Base-by-base conservation (phyloP, 768 basidiomycete species). In the Mycena pura region DNA sequence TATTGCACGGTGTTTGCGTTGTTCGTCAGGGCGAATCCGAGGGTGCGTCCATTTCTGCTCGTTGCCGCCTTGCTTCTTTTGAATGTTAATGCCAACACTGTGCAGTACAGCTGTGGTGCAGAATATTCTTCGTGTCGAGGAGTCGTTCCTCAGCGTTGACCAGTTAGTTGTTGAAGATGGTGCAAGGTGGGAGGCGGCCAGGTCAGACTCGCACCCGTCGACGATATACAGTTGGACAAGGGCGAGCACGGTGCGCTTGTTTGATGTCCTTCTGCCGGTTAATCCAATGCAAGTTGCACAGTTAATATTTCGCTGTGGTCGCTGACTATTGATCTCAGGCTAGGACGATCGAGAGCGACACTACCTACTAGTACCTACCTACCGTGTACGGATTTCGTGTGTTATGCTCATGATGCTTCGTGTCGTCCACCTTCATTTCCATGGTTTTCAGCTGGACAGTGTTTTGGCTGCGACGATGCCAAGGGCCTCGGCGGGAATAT, bases 101-200 rank as follows among this genome's bases (percentile, higher is more conserved):
- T n/a, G n/a, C n/a, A n/a, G n/a, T n/a, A n/a, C n/a, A n/a, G n/a
- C n/a, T n/a, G 2, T 11, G 21, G 1, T 4, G 17, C 27, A 92
- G 89, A 93, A 93, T 68, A 92, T 93, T 66, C 81, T 92, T 31
- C 84, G 86, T n/a, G 78, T 92, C 11, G 90, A 91, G 68, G 80
- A 79, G 32, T 91, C 90, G 0, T 92, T 90, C 79, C 75, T 92
- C 38, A 84, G 81, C 1, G 82, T 93, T 34, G 88, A 92, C 60
- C 81, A 78, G 49, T 73, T 81, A n/a, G n/a, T n/a, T 29, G 73
- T 79, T 3, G n/a, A n/a, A n/a, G n/a, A n/a, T n/a, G 68, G 76
- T 17, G 79, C 77, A n/a, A 71, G 74, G 52, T 93, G 89, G 90
- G 75, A 60, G 57, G 68, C 79, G 0, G 83, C 88, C 25, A 80